These are phyloP conservation scores for Rubroshorea leprosula DNA, from an alignment of 345 rosid species.

Conservation along the genomic window DNA sequence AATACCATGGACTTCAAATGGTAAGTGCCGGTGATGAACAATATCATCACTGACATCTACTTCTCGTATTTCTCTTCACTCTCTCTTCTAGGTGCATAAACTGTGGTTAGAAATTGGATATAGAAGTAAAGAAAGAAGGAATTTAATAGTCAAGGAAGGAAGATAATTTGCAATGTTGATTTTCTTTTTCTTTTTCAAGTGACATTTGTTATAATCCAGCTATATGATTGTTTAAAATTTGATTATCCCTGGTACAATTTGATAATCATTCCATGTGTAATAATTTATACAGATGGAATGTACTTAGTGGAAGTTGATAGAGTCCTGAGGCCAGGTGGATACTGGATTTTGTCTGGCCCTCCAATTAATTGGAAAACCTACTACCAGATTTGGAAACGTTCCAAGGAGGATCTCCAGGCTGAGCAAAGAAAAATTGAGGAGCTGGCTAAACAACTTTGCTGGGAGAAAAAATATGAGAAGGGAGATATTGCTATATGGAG, in stretches of 20 bases:
- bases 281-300: conserved; percentile 57
- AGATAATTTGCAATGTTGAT: too few species aligned
- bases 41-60: neutral
- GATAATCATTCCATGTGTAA: conserved; percentile 8
- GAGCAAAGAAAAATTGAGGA: conserved; percentile 85
- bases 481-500: conserved; percentile 84
- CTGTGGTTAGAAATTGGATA: too few species aligned
- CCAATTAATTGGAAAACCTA: conserved; percentile 95
- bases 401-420: conserved; percentile 68
- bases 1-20: conserved; percentile 85
- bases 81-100: too few species aligned
- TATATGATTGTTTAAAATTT: neutral
- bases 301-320: conserved; percentile 94
- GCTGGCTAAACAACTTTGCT: conserved; percentile 75
- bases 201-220: neutral
- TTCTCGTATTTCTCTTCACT: too few species aligned
- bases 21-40: conserved; percentile 27
- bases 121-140: too few species aligned
- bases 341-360: conserved; percentile 95
- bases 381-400: conserved; percentile 80
- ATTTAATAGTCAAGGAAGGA: too few species aligned
- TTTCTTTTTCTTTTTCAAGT: neutral
- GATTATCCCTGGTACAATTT: neutral
- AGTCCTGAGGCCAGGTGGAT: conserved; percentile 97
- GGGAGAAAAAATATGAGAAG: conserved; percentile 99